Percentiles rank a stretch among this genome's conserved stretches.
Conservation (phyloP, 139 green algal species). For the Zygnema cylindricum region DNA sequence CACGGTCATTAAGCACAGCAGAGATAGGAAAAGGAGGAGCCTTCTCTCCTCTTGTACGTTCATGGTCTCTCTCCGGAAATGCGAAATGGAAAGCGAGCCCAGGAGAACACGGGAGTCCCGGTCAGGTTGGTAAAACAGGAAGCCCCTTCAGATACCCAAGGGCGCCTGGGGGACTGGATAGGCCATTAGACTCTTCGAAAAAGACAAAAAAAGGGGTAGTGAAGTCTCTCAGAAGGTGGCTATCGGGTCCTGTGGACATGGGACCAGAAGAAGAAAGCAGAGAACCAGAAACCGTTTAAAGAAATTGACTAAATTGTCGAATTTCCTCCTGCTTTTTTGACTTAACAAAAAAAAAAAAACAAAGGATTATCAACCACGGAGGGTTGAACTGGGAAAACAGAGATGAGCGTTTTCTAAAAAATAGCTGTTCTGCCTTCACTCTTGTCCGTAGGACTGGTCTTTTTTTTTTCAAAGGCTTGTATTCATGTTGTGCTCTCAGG, state of each 20-base stretch:
- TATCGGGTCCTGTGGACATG: not conserved
- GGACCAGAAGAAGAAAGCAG: too few species aligned
- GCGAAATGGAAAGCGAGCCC: not conserved
- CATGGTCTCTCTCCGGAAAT: not conserved
- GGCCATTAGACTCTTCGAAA: not conserved
- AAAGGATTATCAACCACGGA: too few species aligned
- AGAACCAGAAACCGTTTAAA: too few species aligned
- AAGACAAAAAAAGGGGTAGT: not conserved
- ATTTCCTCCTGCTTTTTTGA: too few species aligned
- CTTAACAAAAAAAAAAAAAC: too few species aligned
- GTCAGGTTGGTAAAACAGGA: not conserved
- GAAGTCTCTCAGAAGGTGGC: not conserved
- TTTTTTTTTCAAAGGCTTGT: too few species aligned
- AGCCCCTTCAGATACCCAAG: not conserved
- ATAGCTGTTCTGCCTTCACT: too few species aligned
- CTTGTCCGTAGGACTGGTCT: too few species aligned
- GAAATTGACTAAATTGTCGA: too few species aligned
- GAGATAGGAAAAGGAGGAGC: not conserved
- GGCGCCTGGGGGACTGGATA: not conserved
- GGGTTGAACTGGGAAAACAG: too few species aligned
- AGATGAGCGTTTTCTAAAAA: too few species aligned
- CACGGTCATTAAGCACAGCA: not conserved
- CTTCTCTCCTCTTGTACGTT: not conserved
- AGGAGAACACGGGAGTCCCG: not conserved
- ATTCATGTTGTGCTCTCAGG: too few species aligned